Conservation (phyloP, 768 basidiomycete genomes). For the Ephemerocybe angulata region DNA sequence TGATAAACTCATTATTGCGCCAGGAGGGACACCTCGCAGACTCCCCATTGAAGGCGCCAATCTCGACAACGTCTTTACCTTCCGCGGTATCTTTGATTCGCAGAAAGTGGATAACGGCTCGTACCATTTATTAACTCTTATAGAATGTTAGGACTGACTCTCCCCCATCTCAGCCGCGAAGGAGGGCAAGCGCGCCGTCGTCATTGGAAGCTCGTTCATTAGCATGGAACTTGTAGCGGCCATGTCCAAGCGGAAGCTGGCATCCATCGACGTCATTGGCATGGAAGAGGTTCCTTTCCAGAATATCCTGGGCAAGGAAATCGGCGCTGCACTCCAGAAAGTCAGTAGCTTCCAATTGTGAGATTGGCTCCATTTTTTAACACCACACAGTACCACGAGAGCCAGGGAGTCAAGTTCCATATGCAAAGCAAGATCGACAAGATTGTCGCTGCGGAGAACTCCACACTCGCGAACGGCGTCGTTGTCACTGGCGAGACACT, state of each 20-base stretch:
- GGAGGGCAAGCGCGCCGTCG: constrained; percentile 72
- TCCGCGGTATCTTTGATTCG: constrained; percentile 68
- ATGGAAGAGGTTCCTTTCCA: constrained; percentile 82
- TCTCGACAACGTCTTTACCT: constrained; percentile 71
- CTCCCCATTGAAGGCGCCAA: constrained; percentile 75
- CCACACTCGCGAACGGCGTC: constrained; percentile 59
- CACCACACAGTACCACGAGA: constrained; percentile 64
- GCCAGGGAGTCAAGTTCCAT: constrained; percentile 82
- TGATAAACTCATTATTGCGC: constrained; percentile 75
- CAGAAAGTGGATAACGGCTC: constrained; percentile 68
- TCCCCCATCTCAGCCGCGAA: constrained; percentile 43
- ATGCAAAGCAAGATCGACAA: constrained; percentile 67
- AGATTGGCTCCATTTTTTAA: not conserved
- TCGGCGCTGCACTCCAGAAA: constrained; percentile 76
- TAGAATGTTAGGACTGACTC: not conserved
- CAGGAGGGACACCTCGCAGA: constrained; percentile 68
- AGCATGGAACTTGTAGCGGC: constrained; percentile 90
- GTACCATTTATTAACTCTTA: constrained; percentile 14
- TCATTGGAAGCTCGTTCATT: constrained; percentile 90
- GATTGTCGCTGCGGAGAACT: constrained; percentile 53
- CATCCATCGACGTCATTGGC: constrained; percentile 80
- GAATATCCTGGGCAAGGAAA: constrained; percentile 71
- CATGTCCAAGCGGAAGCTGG: constrained; percentile 66
- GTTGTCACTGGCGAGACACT: constrained; percentile 60
- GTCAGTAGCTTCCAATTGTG: constrained; percentile 28